Percentiles rank a stretch among this genome's conserved stretches.
phyloP scores from a whole-genome alignment of 768 basidiomycete species.

The Collybia mongolica region DNA sequence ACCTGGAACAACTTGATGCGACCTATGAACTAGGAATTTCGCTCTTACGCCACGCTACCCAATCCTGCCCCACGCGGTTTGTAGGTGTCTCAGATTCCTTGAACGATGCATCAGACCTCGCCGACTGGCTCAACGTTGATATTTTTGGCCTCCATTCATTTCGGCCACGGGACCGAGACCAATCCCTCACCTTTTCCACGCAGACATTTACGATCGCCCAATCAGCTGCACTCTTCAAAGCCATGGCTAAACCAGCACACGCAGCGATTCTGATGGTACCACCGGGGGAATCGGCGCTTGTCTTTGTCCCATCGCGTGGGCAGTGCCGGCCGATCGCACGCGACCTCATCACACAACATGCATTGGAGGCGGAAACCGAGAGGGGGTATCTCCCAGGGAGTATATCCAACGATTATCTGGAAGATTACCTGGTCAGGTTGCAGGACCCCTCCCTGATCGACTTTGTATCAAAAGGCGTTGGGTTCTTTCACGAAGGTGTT shows the following conservation, averaged over 20 bases:
- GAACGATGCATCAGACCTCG: slow-evolving; percentile 77
- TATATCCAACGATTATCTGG: slow-evolving; percentile 51
- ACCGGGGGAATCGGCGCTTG: slow-evolving; percentile 53
- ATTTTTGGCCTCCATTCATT: slow-evolving; percentile 68
- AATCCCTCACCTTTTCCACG: slow-evolving; percentile 63
- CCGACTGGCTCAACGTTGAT: slow-evolving; percentile 79
- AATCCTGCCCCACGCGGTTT: slow-evolving; percentile 62
- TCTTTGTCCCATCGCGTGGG: slow-evolving; percentile 85
- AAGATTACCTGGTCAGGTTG: slow-evolving; percentile 56
- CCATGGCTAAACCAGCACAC: slow-evolving; percentile 90
- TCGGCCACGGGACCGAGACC: slow-evolving; percentile 79
- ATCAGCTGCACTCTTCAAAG: slow-evolving; percentile 84
- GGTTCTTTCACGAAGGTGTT: slow-evolving; percentile 80
- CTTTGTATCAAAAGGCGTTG: slow-evolving; percentile 81
- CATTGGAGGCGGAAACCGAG: slow-evolving; percentile 67
- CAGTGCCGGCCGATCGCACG: slow-evolving; percentile 74
- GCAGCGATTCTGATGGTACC: slow-evolving; percentile 56
- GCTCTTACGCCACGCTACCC: slow-evolving; percentile 62
- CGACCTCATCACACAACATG: slow-evolving; percentile 87
- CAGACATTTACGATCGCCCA: slow-evolving; percentile 85
- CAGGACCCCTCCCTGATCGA: slow-evolving; percentile 65
- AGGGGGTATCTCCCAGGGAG: slow-evolving; percentile 63
- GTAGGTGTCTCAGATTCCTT: slow-evolving; percentile 80
- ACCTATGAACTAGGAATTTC: slow-evolving; percentile 84
- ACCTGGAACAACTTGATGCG: slow-evolving; percentile 79